A percentile compares a stretch with the other conserved stretches of the same genome.
These are phyloP conservation scores for Globisporangium nagaii DNA, from an alignment of 352 stramenopile species.

Conservation along the genomic window DNA sequence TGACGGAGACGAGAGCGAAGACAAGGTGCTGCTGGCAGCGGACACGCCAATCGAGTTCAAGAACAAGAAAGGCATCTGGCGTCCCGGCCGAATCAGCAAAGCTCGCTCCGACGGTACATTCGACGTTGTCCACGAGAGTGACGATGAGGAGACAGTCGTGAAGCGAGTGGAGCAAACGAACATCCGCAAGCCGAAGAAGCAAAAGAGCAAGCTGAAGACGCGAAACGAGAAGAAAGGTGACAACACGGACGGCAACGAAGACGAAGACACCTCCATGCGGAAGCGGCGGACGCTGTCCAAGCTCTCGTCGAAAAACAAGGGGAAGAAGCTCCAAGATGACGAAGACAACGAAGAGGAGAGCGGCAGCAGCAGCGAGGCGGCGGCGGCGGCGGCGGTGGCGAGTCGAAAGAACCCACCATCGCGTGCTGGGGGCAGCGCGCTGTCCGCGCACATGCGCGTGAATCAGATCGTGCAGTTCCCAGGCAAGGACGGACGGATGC, in stretches of 20 bases:
- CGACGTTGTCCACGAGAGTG: conserved; percentile 39
- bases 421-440: neutral
- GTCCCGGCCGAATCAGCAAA: conserved; percentile 21
- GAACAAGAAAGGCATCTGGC: conserved; percentile 29
- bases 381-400: neutral
- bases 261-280: conserved; percentile 17
- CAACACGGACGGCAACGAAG: conserved; percentile 4
- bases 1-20: conserved; percentile 13
- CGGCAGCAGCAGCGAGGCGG: too few relatives aligned
- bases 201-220: conserved; percentile 4
- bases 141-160: conserved; percentile 22
- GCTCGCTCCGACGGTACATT: conserved; percentile 39
- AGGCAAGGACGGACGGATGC: conserved; percentile 33
- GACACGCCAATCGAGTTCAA: conserved; percentile 34
- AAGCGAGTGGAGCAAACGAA: conserved; percentile 23
- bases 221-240: conserved; percentile 3
- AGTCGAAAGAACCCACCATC: neutral
- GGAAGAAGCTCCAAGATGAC: conserved; percentile 7
- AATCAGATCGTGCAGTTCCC: conserved; percentile 55
- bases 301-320: conserved; percentile 3
- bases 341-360: conserved; percentile 16
- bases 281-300: conserved; percentile 17
- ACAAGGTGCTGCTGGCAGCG: conserved; percentile 13
- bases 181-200: conserved; percentile 17
- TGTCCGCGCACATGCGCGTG: conserved; percentile 26